phyloP scores from a whole-genome alignment of 768 basidiomycete genomes.

The Trichaptum fuscoviolaceum region DNA sequence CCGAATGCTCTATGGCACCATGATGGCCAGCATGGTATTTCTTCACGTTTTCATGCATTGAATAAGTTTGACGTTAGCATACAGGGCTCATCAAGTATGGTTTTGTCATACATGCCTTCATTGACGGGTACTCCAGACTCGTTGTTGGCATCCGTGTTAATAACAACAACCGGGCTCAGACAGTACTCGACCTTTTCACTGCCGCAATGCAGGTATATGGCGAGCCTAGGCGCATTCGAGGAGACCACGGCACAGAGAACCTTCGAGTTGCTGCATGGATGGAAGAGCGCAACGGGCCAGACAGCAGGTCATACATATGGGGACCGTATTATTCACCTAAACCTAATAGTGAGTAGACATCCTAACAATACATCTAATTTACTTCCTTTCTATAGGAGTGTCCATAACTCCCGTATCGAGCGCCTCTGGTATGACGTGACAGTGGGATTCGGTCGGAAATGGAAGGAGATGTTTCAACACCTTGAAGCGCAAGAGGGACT shows the following conservation, averaged over 20 bases:
- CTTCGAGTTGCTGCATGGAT: conserved; percentile 16
- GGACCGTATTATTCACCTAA: conserved; percentile 13
- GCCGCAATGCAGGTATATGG: conserved; percentile 12
- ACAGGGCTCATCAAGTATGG: too few species aligned
- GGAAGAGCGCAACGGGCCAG: conserved; percentile 11
- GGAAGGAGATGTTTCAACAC: conserved; percentile 9
- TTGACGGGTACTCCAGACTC: too few species aligned
- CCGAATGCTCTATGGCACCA: too few species aligned
- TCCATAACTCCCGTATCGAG: conserved; percentile 20
- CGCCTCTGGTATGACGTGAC: conserved; percentile 17
- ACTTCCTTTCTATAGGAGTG: conserved; percentile 12
- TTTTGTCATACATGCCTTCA: too few species aligned
- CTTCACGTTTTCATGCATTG: too few species aligned
- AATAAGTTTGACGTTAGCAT: too few species aligned
- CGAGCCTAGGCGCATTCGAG: conserved; percentile 13
- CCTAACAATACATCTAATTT: background rate
- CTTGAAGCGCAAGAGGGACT: conserved; percentile 9
- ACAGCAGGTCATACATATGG: conserved; percentile 19
- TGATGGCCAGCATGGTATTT: too few species aligned
- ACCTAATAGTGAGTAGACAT: background rate
- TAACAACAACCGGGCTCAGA: conserved; percentile 18
- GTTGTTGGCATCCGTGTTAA: too few species aligned
- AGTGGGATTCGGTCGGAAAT: conserved; percentile 16
- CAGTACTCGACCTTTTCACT: conserved; percentile 14
- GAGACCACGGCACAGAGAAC: conserved; percentile 20